A percentile compares a stretch with the other conserved stretches of the same genome.
Conservation (phyloP, 257 asterid species). For the Dorcoceras hygrometricum region DNA sequence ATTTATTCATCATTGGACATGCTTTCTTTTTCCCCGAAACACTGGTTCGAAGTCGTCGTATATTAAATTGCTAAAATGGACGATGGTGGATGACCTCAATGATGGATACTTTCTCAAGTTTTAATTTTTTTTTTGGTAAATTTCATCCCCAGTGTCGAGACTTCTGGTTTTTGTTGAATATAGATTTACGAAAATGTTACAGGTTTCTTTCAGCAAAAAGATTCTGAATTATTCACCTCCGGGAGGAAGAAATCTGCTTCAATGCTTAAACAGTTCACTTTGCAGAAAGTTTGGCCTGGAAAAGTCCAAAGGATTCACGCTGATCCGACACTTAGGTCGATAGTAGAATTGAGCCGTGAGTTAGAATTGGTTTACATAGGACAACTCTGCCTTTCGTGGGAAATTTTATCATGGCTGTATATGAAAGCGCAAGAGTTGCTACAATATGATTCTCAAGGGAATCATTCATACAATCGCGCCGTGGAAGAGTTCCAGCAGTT, state of each 20-base stretch:
- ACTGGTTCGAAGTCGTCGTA: conserved; percentile 10
- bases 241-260: conserved; percentile 35
- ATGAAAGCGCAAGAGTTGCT: conserved; percentile 45
- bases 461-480: conserved; percentile 52
- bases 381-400: conserved; percentile 77
- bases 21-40: conserved; percentile 32
- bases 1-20: conserved; percentile 24
- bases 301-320: conserved; percentile 56
- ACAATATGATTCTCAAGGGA: conserved; percentile 35
- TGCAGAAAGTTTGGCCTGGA: conserved; percentile 40
- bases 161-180: neutral
- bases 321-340: conserved; percentile 59
- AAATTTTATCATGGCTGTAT: conserved; percentile 63
- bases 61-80: neutral
- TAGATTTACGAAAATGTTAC: conserved; percentile 7
- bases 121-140: too few species aligned
- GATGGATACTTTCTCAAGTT: neutral
- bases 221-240: conserved; percentile 38
- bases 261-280: conserved; percentile 25
- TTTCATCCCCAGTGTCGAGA: neutral
- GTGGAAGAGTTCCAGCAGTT: conserved; percentile 75
- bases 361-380: conserved; percentile 75
- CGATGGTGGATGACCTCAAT: neutral
- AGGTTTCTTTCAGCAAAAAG: conserved; percentile 80
- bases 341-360: conserved; percentile 47